Conservation (phyloP, 208 protist species). For the Naegleria fowleri region DNA sequence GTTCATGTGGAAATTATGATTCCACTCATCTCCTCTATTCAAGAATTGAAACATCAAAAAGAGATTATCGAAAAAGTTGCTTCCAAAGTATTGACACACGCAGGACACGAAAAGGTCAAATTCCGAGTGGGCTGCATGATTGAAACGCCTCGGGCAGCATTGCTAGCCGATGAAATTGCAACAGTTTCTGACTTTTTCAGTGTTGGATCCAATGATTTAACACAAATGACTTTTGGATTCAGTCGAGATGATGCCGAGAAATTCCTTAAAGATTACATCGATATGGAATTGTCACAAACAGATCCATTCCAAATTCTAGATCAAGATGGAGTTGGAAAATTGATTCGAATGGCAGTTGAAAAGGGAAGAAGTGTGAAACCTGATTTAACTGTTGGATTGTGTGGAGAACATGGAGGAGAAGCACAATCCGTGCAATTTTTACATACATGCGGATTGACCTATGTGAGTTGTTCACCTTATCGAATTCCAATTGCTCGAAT, state of each 20-base stretch:
- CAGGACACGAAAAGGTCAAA: conserved; percentile 48
- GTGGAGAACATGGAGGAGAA: conserved; percentile 89
- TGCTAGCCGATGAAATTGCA: conserved; percentile 79
- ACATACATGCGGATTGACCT: conserved; percentile 75
- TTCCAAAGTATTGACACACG: conserved; percentile 53
- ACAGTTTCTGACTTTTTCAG: conserved; percentile 86
- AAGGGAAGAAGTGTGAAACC: conserved; percentile 69
- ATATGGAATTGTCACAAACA: conserved; percentile 73
- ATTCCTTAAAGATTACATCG: conserved; percentile 83
- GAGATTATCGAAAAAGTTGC: conserved; percentile 60
- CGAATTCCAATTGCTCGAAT: conserved; percentile 84
- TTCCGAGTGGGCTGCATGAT: conserved; percentile 88
- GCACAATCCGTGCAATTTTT: conserved; percentile 82
- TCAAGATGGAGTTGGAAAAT: conserved; percentile 77
- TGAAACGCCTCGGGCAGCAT: conserved; percentile 70
- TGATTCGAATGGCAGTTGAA: conserved; percentile 74
- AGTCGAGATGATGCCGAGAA: conserved; percentile 85
- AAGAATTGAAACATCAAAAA: conserved; percentile 70
- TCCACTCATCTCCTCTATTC: conserved; percentile 69
- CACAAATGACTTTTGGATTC: conserved; percentile 90
- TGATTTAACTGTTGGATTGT: conserved; percentile 80
- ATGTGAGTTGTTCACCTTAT: conserved; percentile 89
- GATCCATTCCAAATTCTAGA: conserved; percentile 90
- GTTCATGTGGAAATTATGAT: conserved; percentile 78
- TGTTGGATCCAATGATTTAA: conserved; percentile 93